Evolutionary conservation across 768 basidiomycete species (phyloP).

Genomic region (Lactarius indigo): DNA sequence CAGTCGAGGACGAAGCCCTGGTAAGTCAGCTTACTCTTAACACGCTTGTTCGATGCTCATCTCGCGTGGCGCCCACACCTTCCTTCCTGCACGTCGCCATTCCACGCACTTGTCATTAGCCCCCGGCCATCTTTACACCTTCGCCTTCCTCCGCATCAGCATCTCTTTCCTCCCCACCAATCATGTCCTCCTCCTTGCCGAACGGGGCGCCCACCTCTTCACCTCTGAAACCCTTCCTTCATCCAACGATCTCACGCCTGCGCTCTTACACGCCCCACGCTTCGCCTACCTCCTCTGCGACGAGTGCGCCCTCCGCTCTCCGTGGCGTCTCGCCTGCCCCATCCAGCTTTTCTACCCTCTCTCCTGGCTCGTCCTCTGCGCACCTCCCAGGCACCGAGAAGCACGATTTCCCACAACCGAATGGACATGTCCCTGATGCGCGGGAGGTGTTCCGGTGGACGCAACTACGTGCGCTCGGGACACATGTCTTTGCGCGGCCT

Average conservation of each 20-base stretch:
- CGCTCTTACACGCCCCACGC: constrained; percentile 61
- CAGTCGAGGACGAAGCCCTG: constrained; percentile 16
- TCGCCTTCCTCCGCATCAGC: constrained; percentile 36
- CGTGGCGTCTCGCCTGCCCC: constrained; percentile 50
- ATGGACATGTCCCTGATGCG: constrained; percentile 28
- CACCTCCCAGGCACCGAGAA: constrained; percentile 32
- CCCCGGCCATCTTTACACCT: constrained; percentile 27
- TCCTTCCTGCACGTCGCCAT: no score
- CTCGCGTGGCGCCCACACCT: constrained; percentile 31
- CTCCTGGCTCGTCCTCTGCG: constrained; percentile 53
- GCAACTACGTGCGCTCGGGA: constrained; percentile 53
- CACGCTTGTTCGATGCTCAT: constrained; percentile 28
- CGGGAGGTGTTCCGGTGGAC: constrained; percentile 78
- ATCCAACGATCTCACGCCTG: constrained; percentile 75
- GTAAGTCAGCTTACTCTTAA: constrained; percentile 34
- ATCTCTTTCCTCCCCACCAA: constrained; percentile 38
- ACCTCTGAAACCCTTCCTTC: constrained; percentile 51
- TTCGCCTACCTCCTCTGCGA: constrained; percentile 40
- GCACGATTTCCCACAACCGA: constrained; percentile 27
- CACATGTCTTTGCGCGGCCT: constrained; percentile 51
- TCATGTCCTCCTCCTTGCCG: constrained; percentile 36
- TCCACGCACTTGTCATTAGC: constrained; percentile 7
- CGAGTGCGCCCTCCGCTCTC: constrained; percentile 39
- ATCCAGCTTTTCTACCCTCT: constrained; percentile 69
- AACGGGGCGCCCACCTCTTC: constrained; percentile 32